A percentile compares a stretch with the other conserved stretches of the same genome.
Conservation (phyloP, 768 basidiomycete genomes). For the Suillus clintonianus region DNA sequence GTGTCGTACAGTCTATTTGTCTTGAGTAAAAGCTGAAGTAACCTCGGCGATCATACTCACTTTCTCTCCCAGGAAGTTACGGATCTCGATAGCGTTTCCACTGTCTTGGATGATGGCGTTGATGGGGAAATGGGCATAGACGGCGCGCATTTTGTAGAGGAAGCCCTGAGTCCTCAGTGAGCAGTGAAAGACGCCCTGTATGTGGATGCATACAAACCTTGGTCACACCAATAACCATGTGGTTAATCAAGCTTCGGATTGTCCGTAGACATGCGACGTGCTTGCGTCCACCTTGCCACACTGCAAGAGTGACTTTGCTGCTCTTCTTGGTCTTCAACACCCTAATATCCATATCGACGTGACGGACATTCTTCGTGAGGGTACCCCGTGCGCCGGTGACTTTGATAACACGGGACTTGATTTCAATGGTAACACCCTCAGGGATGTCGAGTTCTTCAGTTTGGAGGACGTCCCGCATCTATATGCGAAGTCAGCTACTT, state of each 20-base stretch:
- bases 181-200: neutral
- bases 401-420: slow-evolving; percentile 90
- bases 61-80: slow-evolving; percentile 95
- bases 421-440: slow-evolving; percentile 76
- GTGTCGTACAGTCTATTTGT: slow-evolving; percentile 78
- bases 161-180: slow-evolving; percentile 68
- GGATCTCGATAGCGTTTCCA: slow-evolving; percentile 79
- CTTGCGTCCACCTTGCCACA: slow-evolving; percentile 98
- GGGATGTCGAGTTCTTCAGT: slow-evolving; percentile 93
- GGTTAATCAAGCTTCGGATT: slow-evolving; percentile 91
- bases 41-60: slow-evolving; percentile 40
- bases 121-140: slow-evolving; percentile 99
- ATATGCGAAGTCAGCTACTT: slow-evolving; percentile 15
- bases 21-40: slow-evolving; percentile 3
- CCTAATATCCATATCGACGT: slow-evolving; percentile 93
- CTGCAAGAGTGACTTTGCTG: slow-evolving; percentile 79
- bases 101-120: slow-evolving; percentile 90
- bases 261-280: slow-evolving; percentile 98
- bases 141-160: slow-evolving; percentile 99
- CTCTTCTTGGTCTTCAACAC: slow-evolving; percentile 71
- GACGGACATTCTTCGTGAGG: slow-evolving; percentile 88
- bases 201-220: slow-evolving; percentile 52
- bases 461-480: slow-evolving; percentile 94
- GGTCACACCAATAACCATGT: slow-evolving; percentile 98
- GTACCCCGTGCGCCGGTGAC: slow-evolving; percentile 93